Evolutionary conservation across 2,329 filamentous ascomycete species (phyloP), one percentile per base, ranked within the genome.

Genomic region (Neoarthrinium moseri): DNA sequence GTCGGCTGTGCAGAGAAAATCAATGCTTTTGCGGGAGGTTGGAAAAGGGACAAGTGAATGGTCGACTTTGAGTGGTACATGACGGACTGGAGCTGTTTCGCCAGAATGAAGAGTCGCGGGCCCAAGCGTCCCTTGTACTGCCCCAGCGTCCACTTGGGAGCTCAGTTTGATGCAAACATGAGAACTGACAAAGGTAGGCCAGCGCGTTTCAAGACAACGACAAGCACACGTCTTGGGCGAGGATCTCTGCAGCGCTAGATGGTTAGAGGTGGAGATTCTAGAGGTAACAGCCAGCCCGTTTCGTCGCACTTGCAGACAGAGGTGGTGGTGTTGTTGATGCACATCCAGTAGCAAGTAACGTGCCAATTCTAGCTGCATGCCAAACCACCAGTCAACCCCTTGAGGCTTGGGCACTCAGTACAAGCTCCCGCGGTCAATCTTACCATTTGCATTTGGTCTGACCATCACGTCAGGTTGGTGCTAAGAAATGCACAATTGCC

Each of bases 151-250:
- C 11, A 18, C 15, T 27, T 17, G n/a, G 30, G 13, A 23, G 12
- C 26, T 21, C 27, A 33, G 27, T 23, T n/a, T 17, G 27, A 23
- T 22, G 39, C 39, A 43, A 43, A 43, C 39, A 34, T 43, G 39
- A 43, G 39, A 43, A 30, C 22, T 43, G 39, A 43, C 39, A 13
- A 43, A 43, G 18, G 33, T 21, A 34, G 27, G 26, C 35, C 39
- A 23, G 27, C 23, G 26, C 17, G 38, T 41, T 41, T 41, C 38
- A 22, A 15, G 30, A 41, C 20, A 30, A 41, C 15, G 17, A 29
- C 26, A 7, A n/a, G 26, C 26, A 29, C n/a, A 29, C 26, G 8
- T n/a, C n/a, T n/a, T n/a, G n/a, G n/a, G n/a, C n/a, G n/a, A n/a
- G n/a, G n/a, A n/a, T n/a, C n/a, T n/a, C n/a, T n/a, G n/a, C n/a